Evolutionary conservation across 2,329 filamentous ascomycete genomes (phyloP), one percentile per base, ranked within the genome.

Genomic region (Exophiala lecanii-corni): DNA sequence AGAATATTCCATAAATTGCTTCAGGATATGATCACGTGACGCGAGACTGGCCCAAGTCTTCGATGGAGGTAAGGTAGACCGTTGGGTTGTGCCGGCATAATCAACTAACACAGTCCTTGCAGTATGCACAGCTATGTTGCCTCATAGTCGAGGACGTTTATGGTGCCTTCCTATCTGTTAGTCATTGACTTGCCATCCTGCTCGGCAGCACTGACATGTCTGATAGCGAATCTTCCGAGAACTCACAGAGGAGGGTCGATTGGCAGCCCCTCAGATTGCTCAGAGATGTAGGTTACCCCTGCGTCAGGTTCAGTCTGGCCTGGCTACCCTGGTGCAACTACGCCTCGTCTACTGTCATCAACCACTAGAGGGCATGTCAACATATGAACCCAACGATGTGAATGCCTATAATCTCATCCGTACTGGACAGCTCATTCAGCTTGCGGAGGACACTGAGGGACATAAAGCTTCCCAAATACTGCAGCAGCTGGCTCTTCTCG

Each of bases 81-180:
- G n/a, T n/a, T n/a, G n/a, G n/a, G n/a, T n/a, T n/a, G n/a, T n/a
- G n/a, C n/a, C n/a, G n/a, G n/a, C n/a, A n/a, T n/a, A n/a, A n/a
- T n/a, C n/a, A n/a, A n/a, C 10, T 19, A 17, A 23, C 26, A 6
- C 12, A 12, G 23, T 12, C 6, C 23, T 32, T 50, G 47, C 42
- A 55, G 63, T 76, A 85, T 55, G 81, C 84, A 60, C 87, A 96
- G 78, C 86, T 97, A 61, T 95, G 88, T 73, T 79, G 83, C 71
- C 81, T 94, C 62, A 77, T 96, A 51, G 83, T 97, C 52, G 82
- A 89, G 62, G 89, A 96, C 63, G 76, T 86, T 47, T 91, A 92
- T 65, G 92, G 92, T 61, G 86, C 94, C 69, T 80, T 97, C 46
- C 88, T 89, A 50, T 87, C 88, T 62, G 91, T 96, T 84, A 59